phyloP scores from a whole-genome alignment of 208 protist species.

The Tritrichomonas foetus region DNA sequence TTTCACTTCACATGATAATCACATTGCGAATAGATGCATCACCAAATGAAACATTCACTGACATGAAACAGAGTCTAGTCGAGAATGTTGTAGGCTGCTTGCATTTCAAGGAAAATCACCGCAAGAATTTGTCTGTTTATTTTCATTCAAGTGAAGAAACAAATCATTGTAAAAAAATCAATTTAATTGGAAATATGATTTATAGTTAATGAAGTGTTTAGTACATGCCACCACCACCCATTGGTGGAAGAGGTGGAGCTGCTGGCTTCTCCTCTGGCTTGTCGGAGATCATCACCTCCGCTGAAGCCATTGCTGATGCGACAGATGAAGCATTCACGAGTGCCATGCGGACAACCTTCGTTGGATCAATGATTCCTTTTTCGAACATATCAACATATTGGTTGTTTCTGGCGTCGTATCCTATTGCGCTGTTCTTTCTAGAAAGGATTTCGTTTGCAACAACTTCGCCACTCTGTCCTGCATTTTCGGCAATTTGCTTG shows the following conservation, averaged over 20 bases:
- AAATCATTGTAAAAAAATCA: too few relatives aligned
- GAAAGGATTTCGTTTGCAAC: constrained; percentile 90
- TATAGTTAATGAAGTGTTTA: too few relatives aligned
- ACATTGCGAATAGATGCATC: too few relatives aligned
- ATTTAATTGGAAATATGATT: too few relatives aligned
- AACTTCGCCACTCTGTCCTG: constrained; percentile 89
- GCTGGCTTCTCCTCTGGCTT: constrained; percentile 55
- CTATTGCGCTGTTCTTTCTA: constrained; percentile 64
- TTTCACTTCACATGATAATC: too few relatives aligned
- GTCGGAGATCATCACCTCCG: constrained; percentile 81
- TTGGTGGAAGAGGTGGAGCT: constrained; percentile 42
- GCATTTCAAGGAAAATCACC: too few relatives aligned
- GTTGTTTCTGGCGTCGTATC: constrained; percentile 67
- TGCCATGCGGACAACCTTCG: constrained; percentile 90
- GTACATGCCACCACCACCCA: constrained; percentile 44
- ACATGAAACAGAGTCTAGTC: too few relatives aligned
- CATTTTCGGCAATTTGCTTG: constrained; percentile 84
- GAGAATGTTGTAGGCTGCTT: too few relatives aligned
- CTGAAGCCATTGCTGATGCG: constrained; percentile 93
- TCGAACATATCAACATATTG: constrained; percentile 94
- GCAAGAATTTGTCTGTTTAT: too few relatives aligned
- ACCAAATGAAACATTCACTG: too few relatives aligned
- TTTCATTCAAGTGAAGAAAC: too few relatives aligned
- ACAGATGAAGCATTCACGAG: constrained; percentile 87
- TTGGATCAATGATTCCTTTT: constrained; percentile 97